Evolutionary conservation across 1,284 basidiomycete species (phyloP), one percentile per base, ranked within the genome.

Genomic region (Apiotrichum siamense): DNA sequence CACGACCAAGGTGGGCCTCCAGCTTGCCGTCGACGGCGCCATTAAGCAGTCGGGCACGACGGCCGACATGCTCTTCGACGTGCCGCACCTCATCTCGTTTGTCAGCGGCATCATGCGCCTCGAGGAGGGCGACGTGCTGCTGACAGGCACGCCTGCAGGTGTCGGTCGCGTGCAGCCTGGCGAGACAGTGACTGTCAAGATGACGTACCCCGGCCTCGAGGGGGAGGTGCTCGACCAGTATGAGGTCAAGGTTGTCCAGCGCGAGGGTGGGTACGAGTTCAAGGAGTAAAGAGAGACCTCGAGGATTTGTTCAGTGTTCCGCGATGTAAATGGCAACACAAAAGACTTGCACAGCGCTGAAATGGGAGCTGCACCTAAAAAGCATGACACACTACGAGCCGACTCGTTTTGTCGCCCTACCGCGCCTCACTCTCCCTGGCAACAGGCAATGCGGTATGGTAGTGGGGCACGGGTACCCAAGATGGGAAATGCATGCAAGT

Each of bases 101-200:
- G 81, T 96, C 42, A 93, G 91, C 3, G 86, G 87, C 17, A 96
- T 98, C 73, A 97, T 97, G 92, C 85, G 84, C 0, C 80, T 97
- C 18, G 91, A 97, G 86, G 88, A 91, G 71, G 88, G 88, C n/a
- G 89, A 93, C 63, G 75, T 92, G 15, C 76, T 93, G 51, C 77
- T 93, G 24, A 93, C 89, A 1, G 88, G 74, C 51, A 97, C 93
- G 3, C 94, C 94, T 0, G 81, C 85, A 1, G 94, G 94, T 26
- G 91, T 97, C 1, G 89, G 92, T 13, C 82, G 83, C 4, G 73
- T 97, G 49, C 63, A 72, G 1, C 79, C 84, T 2, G 90, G 90
- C 0, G 90, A 98, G 72, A 79, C 78, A 32, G 80, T 97, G 54
- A 80, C 83, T 54, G 94, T 89, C 55, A 77, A 80, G 4, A 72